Base-by-base conservation (phyloP, 1,284 basidiomycete species). In the Cutaneotrichosporon cutaneum region DNA sequence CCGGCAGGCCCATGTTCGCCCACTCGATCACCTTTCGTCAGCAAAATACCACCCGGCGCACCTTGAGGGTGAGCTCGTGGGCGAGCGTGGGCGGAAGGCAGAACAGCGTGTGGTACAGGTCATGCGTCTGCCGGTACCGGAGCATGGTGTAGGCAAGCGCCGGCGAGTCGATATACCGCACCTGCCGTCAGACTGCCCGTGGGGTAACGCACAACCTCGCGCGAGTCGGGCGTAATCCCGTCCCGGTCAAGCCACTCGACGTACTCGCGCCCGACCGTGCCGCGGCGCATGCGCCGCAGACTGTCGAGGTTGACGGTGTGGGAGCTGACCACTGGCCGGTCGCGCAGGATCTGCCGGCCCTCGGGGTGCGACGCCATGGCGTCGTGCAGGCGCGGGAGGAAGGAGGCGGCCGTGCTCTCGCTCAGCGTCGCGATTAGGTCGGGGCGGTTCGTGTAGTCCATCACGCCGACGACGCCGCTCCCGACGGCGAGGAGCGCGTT, bases 101-200 rank as follows among this genome's bases (percentile, higher is more conserved):
- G 77, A 88, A 87, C 59, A 98, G 85, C 63, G 91, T 88, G 74
- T 98, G 95, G 77, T 96, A 96, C 72, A 96, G 89, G 80, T 98
- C 92, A 80, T 98, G 95, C 68, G 90, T 95, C 81, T 99, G 94
- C 42, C 96, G 89, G 77, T 99, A 99, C 48, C 96, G 88, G 70
- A 96, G 92, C 88, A 99, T 94, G 60, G 98, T 92, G 77, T 97
- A 96, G 30, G 94, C 94, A 13, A 95, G 85, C 71, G 94, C 92
- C 1, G 92, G 90, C 69, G 95, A 92, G 72, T 91, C 86, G 69
- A 99, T 90, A 77, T 97, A 98, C 68, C 89, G 90, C 5, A 96
- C 92, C 92, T 90, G 83, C 10, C 3, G 51, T 55, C 27, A 56
- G 54, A n/a, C 4, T 32, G 39, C 36, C 16, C n/a, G 24, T 56